A percentile compares a stretch with the other conserved stretches of the same genome.
phyloP scores from a whole-genome alignment of 148 eudicot genomes.

The Beta vulgaris region DNA sequence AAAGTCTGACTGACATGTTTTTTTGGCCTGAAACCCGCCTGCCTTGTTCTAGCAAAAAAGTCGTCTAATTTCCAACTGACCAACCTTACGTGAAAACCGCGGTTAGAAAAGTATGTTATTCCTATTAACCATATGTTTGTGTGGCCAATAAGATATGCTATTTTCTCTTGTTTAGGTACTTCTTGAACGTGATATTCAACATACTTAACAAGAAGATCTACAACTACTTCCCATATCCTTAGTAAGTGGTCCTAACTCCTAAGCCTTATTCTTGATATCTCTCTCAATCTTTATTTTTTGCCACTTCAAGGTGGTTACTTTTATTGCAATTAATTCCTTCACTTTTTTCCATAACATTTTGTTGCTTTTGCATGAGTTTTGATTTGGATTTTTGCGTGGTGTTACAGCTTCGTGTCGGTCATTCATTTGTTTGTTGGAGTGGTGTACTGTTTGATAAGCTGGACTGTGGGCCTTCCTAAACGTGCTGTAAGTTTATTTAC shows the following conservation, averaged over 20 bases:
- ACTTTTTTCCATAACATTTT: not conserved
- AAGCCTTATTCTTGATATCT: no score
- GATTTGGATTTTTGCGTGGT: conserved; percentile 9
- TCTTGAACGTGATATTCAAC: conserved; percentile 94
- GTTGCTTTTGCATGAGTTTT: conserved; percentile 10
- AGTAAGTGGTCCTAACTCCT: conserved; percentile 56
- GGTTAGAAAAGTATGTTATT: no score
- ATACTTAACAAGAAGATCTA: conserved; percentile 98
- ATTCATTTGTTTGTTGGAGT: conserved; percentile 89
- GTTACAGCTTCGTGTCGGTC: conserved; percentile 84
- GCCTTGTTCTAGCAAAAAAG: no score
- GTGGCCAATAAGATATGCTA: not conserved
- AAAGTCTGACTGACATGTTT: no score
- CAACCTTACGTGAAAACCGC: no score
- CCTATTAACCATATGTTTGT: not conserved
- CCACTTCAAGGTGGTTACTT: no score
- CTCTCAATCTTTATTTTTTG: no score
- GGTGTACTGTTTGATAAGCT: conserved; percentile 81
- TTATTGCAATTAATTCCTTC: no score
- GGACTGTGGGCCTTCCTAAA: conserved; percentile 98
- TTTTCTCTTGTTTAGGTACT: conserved; percentile 63
- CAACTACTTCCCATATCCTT: conserved; percentile 99
- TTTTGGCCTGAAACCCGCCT: no score
- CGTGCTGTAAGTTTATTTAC: conserved; percentile 82
- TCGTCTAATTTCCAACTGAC: no score